These are phyloP conservation scores for Hypoxylon sp. DNA, from an alignment of 2,329 filamentous ascomycete genomes.

Conservation along the genomic window DNA sequence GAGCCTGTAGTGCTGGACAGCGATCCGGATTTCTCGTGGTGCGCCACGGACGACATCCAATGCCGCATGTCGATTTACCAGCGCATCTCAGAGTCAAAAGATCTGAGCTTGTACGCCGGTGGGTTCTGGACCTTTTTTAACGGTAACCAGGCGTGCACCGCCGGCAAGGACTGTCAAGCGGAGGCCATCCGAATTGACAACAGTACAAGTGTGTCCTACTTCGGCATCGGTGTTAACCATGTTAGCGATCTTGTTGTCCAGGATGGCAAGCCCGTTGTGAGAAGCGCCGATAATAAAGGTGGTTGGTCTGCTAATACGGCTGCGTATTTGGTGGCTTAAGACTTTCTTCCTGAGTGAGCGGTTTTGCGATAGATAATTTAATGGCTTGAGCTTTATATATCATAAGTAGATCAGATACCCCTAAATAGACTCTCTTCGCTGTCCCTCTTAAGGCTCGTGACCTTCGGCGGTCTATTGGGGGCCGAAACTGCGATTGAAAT, in stretches of 20 bases:
- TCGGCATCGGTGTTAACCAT: slow-evolving; percentile 36
- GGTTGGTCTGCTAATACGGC: slow-evolving; percentile 40
- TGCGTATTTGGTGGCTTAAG: slow-evolving; percentile 31
- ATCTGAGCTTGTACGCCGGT: slow-evolving; percentile 40
- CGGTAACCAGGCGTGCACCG: slow-evolving; percentile 33
- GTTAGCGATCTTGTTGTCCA: slow-evolving; percentile 30
- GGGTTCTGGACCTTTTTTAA: slow-evolving; percentile 49
- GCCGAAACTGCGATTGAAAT: not conserved
- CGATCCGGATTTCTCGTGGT: slow-evolving; percentile 46
- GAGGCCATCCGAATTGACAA: slow-evolving; percentile 63
- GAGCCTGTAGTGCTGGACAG: slow-evolving; percentile 25
- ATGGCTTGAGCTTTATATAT: not conserved
- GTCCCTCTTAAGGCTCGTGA: not conserved
- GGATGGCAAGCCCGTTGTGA: slow-evolving; percentile 20
- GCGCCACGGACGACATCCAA: slow-evolving; percentile 25
- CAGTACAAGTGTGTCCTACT: slow-evolving; percentile 71
- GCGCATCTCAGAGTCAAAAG: slow-evolving; percentile 27
- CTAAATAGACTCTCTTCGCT: not conserved
- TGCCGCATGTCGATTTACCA: slow-evolving; percentile 48
- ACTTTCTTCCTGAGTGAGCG: not conserved
- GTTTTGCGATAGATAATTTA: not conserved
- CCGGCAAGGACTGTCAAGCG: slow-evolving; percentile 61
- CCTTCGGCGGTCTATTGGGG: not conserved
- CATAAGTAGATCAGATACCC: slow-evolving; percentile 12
- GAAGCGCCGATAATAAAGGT: slow-evolving; percentile 29